phyloP scores from a whole-genome alignment of 2,329 filamentous ascomycete species.

The Fusarium irregulare region DNA sequence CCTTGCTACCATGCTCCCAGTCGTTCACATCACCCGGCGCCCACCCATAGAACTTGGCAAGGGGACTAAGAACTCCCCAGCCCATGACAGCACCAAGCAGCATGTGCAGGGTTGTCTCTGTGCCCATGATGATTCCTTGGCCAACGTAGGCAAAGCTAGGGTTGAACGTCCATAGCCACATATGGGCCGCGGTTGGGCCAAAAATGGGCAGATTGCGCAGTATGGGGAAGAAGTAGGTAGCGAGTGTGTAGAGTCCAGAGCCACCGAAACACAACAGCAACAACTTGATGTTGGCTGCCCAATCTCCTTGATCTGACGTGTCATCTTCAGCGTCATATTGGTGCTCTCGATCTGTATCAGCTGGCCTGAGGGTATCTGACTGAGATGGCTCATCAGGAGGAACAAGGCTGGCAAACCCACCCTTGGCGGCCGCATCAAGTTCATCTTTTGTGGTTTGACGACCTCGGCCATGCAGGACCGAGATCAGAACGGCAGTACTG shows the following conservation, averaged over 20 bases:
- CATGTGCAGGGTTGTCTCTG: slow-evolving; percentile 95
- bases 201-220: slow-evolving; percentile 89
- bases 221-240: slow-evolving; percentile 89
- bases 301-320: slow-evolving; percentile 46
- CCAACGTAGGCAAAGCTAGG: slow-evolving; percentile 97
- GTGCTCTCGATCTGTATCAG: slow-evolving; percentile 46
- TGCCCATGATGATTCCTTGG: slow-evolving; percentile 98
- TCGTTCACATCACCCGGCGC: slow-evolving; percentile 86
- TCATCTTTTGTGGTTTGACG: slow-evolving; percentile 49
- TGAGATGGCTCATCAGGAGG: slow-evolving; percentile 45
- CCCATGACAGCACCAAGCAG: slow-evolving; percentile 87
- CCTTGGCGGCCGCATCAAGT: slow-evolving; percentile 52
- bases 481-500: slow-evolving; percentile 92
- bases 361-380: slow-evolving; percentile 42
- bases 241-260: slow-evolving; percentile 77
- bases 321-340: slow-evolving; percentile 49
- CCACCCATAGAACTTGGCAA: slow-evolving; percentile 89
- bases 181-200: slow-evolving; percentile 75
- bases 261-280: slow-evolving; percentile 67
- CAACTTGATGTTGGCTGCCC: slow-evolving; percentile 63
- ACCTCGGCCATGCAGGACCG: slow-evolving; percentile 79
- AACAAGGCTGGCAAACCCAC: slow-evolving; percentile 58
- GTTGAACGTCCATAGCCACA: slow-evolving; percentile 96
- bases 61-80: slow-evolving; percentile 89
- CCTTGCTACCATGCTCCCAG: slow-evolving; percentile 94